phyloP scores from a whole-genome alignment of 176 grass and related monocot genomes.

The Elymus sibiricus region DNA sequence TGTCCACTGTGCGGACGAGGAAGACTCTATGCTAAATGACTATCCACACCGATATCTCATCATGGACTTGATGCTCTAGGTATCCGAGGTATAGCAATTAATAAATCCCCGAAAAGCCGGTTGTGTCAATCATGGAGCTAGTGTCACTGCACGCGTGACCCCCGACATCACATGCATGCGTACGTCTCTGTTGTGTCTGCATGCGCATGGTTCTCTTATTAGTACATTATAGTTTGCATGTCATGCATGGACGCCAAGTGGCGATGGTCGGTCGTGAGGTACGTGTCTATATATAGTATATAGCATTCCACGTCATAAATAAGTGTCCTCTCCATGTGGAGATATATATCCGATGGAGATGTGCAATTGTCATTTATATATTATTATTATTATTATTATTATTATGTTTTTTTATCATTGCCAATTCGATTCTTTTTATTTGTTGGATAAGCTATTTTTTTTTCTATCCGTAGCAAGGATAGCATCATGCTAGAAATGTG shows the following conservation, averaged over 20 bases:
- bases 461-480: too few species aligned
- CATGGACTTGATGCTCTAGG: conserved; percentile 23
- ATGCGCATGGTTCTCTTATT: too few species aligned
- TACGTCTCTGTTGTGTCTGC: not conserved
- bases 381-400: not conserved
- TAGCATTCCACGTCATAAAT: not conserved
- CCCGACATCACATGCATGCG: not conserved
- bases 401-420: not conserved
- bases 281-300: not conserved
- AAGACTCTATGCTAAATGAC: not conserved
- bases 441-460: too few species aligned
- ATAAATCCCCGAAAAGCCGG: not conserved
- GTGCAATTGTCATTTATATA: not conserved
- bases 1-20: not conserved
- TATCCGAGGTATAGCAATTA: not conserved
- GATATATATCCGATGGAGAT: not conserved
- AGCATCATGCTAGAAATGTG: too few species aligned
- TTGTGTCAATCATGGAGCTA: not conserved
- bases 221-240: not conserved
- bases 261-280: not conserved
- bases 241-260: conserved; percentile 13
- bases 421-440: too few species aligned
- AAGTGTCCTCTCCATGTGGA: not conserved
- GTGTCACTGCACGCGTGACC: not conserved
- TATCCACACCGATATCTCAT: conserved; percentile 30